Conservation (phyloP, 495 filamentous ascomycete species). For the Podospora sp. region DNA sequence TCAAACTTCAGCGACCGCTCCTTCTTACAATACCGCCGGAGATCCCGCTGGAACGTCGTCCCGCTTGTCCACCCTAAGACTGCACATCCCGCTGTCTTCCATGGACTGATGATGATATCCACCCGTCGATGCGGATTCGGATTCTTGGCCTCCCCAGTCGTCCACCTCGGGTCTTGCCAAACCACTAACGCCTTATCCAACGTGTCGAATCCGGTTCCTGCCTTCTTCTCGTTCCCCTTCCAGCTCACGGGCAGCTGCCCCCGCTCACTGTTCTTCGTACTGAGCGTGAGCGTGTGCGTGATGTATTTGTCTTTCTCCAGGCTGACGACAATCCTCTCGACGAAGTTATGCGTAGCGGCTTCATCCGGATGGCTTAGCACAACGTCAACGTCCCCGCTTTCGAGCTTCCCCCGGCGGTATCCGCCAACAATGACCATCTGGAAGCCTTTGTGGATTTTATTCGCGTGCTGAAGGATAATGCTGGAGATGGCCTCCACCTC, state of each 20-base stretch:
- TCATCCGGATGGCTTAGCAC: conserved; percentile 80
- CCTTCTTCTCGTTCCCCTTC: conserved; percentile 44
- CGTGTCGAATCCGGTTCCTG: conserved; percentile 71
- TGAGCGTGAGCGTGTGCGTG: conserved; percentile 78
- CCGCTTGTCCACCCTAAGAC: conserved; percentile 87
- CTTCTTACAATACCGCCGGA: conserved; percentile 78
- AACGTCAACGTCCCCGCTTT: conserved; percentile 81
- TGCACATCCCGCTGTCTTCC: conserved; percentile 85
- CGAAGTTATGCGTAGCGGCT: conserved; percentile 61
- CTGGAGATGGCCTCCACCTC: conserved; percentile 74
- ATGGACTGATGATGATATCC: conserved; percentile 90
- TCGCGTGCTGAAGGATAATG: conserved; percentile 65
- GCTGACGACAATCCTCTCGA: conserved; percentile 66
- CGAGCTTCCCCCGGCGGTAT: conserved; percentile 77
- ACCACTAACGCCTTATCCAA: conserved; percentile 92
- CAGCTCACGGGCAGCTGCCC: conserved; percentile 65
- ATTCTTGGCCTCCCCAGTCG: conserved; percentile 53
- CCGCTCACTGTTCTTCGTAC: conserved; percentile 65
- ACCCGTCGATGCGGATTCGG: conserved; percentile 81
- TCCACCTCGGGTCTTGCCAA: conserved; percentile 80
- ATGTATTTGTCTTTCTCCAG: conserved; percentile 72
- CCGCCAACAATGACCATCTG: conserved; percentile 80
- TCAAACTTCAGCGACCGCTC: conserved; percentile 81
- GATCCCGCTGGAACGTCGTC: conserved; percentile 85
- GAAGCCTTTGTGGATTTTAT: conserved; percentile 54